Conservation (phyloP, 352 stramenopile genomes). For the Phytophthora quininea region DNA sequence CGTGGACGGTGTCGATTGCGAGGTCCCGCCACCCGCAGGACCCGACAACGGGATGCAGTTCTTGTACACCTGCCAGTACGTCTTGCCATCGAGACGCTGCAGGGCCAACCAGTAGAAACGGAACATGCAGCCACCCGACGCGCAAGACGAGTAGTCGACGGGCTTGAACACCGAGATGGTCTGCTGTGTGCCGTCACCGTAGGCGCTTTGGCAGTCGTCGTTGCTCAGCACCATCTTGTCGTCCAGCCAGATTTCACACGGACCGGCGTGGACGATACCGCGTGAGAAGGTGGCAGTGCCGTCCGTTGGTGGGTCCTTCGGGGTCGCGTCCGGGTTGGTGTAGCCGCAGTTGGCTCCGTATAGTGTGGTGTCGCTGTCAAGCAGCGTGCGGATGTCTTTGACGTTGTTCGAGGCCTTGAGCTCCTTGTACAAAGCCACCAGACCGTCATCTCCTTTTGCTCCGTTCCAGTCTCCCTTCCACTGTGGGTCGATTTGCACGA, state of each 20-base stretch:
- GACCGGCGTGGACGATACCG: constrained; percentile 29
- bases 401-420: constrained; percentile 20
- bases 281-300: constrained; percentile 37
- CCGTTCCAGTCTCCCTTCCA: constrained; percentile 34
- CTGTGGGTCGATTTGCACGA: constrained; percentile 39
- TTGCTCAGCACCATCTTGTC: constrained; percentile 37
- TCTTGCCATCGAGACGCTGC: constrained; percentile 31
- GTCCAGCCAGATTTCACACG: constrained; percentile 40
- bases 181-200: constrained; percentile 29
- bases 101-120: constrained; percentile 41
- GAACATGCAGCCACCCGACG: constrained; percentile 29
- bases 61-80: constrained; percentile 43
- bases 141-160: constrained; percentile 42
- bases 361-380: constrained; percentile 28
- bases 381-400: constrained; percentile 26
- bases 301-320: constrained; percentile 25
- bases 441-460: constrained; percentile 19
- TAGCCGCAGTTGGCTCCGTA: constrained; percentile 36
- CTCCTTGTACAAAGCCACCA: constrained; percentile 35
- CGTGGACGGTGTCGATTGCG: constrained; percentile 17
- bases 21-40: constrained; percentile 20
- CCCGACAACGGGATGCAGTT: constrained; percentile 39
- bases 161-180: constrained; percentile 36
- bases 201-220: constrained; percentile 32
- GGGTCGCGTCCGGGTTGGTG: constrained; percentile 30